These are phyloP conservation scores for Gynostemma pentaphyllum DNA, from an alignment of 306 rosid genomes.

Conservation along the genomic window DNA sequence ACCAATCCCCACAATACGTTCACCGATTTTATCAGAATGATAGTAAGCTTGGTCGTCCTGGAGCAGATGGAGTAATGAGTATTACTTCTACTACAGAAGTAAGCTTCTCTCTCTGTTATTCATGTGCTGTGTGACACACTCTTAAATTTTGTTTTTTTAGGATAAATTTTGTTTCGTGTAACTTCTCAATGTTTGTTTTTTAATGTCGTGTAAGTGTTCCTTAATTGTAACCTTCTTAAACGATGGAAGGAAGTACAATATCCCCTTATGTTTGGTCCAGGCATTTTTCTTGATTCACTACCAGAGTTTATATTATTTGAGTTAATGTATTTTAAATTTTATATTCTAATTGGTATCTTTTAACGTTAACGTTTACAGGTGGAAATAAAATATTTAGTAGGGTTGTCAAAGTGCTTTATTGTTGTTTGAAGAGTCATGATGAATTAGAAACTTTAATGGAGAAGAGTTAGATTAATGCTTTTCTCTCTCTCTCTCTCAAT, in stretches of 20 bases:
- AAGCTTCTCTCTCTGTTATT: constrained; percentile 19
- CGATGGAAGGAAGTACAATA: not conserved
- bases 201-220: not conserved
- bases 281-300: not conserved
- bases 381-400: not conserved
- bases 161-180: not conserved
- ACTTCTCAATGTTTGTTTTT: not conserved
- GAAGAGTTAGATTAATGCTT: not conserved
- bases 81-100: constrained; percentile 67
- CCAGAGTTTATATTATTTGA: not conserved
- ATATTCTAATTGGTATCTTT: not conserved
- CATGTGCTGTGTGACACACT: not conserved
- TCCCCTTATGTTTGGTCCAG: not conserved
- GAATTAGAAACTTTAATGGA: not conserved
- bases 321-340: not conserved
- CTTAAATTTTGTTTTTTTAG: not conserved
- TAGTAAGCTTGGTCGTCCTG: constrained; percentile 78
- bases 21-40: constrained; percentile 73
- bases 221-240: not conserved
- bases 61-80: constrained; percentile 47
- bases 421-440: not conserved
- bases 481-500: too few relatives aligned
- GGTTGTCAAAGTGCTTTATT: not conserved
- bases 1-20: constrained; percentile 66
- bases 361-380: not conserved